These are phyloP conservation scores for Globisporangium megalacanthum DNA, from an alignment of 352 stramenopile species.

Conservation along the genomic window DNA sequence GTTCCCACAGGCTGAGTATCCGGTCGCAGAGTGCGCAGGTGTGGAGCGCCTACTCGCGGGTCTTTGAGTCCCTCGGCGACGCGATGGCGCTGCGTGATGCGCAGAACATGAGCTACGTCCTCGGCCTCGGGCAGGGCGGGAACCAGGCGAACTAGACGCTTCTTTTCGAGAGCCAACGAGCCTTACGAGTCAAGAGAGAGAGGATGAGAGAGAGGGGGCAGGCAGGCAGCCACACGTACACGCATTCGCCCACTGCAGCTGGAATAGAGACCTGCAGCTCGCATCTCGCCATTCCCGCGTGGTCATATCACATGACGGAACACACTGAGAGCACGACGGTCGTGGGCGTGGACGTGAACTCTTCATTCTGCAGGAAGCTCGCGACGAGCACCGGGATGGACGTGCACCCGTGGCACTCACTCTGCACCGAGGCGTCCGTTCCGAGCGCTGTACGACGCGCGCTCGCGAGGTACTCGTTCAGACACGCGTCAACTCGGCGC, in stretches of 20 bases:
- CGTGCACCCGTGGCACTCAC: constrained; percentile 5
- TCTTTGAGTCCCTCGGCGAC: constrained; percentile 67
- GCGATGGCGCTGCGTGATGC: constrained; percentile 69
- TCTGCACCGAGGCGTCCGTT: not conserved
- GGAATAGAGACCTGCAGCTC: constrained; percentile 1
- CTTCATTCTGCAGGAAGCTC: constrained; percentile 16
- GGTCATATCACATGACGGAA: constrained; percentile 5
- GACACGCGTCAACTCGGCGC: constrained; percentile 7
- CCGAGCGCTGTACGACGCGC: not conserved
- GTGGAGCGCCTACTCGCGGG: constrained; percentile 70
- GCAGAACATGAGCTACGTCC: constrained; percentile 87
- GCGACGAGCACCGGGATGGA: constrained; percentile 14
- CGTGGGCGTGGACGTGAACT: constrained; percentile 4
- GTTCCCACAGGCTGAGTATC: constrained; percentile 40
- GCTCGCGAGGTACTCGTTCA: constrained; percentile 13
- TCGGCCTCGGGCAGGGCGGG: constrained; percentile 71
- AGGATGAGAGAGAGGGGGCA: not conserved
- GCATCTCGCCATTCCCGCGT: not conserved
- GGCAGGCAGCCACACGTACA: not conserved
- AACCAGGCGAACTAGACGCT: constrained; percentile 61
- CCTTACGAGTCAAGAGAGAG: not conserved
- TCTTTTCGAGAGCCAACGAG: not conserved
- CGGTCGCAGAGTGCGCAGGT: constrained; percentile 76
- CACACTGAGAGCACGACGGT: constrained; percentile 10
- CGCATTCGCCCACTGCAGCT: not conserved